Conservation (phyloP, 768 basidiomycete genomes). For the Imleria badia region DNA sequence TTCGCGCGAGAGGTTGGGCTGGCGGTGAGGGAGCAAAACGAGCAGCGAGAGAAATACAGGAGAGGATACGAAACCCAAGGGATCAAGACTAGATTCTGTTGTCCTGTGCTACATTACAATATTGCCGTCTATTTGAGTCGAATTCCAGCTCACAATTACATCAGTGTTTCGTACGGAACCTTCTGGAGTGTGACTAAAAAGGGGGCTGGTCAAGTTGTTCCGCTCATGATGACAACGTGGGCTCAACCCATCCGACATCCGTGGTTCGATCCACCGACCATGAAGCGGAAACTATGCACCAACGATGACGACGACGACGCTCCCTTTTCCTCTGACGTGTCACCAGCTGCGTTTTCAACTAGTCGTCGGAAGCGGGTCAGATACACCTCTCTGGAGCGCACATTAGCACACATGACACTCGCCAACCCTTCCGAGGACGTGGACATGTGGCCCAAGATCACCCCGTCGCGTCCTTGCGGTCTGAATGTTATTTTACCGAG, state of each 20-base stretch:
- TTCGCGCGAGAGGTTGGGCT: slow-evolving; percentile 79
- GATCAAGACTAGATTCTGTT: slow-evolving; percentile 17
- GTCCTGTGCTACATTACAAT: slow-evolving; percentile 11
- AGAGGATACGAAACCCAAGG: slow-evolving; percentile 31
- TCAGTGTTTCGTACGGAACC: slow-evolving; percentile 6
- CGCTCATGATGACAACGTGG: slow-evolving; percentile 32
- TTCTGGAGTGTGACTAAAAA: slow-evolving; percentile 3
- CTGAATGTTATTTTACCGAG: slow-evolving; percentile 30
- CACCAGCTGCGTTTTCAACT: slow-evolving; percentile 35
- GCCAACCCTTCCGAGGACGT: slow-evolving; percentile 14
- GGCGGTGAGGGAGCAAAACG: slow-evolving; percentile 67
- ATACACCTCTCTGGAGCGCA: slow-evolving; percentile 51
- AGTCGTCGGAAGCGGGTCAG: slow-evolving; percentile 50
- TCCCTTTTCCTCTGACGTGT: slow-evolving; percentile 4
- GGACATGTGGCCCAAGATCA: slow-evolving; percentile 14
- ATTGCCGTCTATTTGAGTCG: slow-evolving; percentile 3
- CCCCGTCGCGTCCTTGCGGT: slow-evolving; percentile 3
- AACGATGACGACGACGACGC: slow-evolving; percentile 20
- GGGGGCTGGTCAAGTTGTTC: not conserved
- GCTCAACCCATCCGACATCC: slow-evolving; percentile 39
- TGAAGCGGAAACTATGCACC: slow-evolving; percentile 39
- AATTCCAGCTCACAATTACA: slow-evolving; percentile 1
- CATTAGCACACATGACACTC: slow-evolving; percentile 50
- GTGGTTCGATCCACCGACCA: slow-evolving; percentile 41
- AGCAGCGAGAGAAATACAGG: slow-evolving; percentile 49